Evolutionary conservation across 805 yeast species (phyloP), one percentile per base, ranked within the genome.

Genomic region (Schizosaccharomyces japonicus): DNA sequence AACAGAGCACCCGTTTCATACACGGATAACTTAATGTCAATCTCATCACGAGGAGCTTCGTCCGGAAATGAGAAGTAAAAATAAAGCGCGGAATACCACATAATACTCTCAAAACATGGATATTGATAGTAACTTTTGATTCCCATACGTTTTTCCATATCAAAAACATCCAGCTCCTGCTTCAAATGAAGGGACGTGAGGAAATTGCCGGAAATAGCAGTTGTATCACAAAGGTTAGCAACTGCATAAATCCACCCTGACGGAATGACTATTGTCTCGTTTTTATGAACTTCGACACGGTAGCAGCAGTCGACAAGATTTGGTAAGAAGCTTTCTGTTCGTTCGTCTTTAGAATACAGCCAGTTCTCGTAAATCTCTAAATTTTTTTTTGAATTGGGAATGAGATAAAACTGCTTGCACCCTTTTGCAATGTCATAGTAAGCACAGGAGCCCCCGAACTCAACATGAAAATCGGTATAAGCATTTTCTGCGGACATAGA

Each of bases 161-260:
- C 64, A 48, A 70, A 71, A 6, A 82, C 69, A 45, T 64, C 64
- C 33, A 81, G 57, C 57, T 84, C 93, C 52, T 68, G 76, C 19
- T 66, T 64, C 52, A 82, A 61, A 55, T 77, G 76, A 48, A 72
- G 61, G 36, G 74, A 57, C 0, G 92, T 81, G 26, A 84, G 63
- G 58, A 77, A 84, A 58, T 84, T 84, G 0, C 95, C 95, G 2
- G 95, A 95, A 49, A 84, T 71, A 2, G 84, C 83, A 2, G 83
- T 62, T 0, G 92, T 72, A 57, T 84, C 94, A 13, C 64, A 63
- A 0, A 93, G 87, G 0, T 95, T 83, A 56, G 74, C 74, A 0
- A 84, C 95, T 0, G 90, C 76, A 60, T 84, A 95, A 46, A 84
- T 83, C 92, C 94, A 84, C 0, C 94, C 94, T 39, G 90, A 75